phyloP scores from a whole-genome alignment of 139 green algal genomes.

The Tetraselmis striata region DNA sequence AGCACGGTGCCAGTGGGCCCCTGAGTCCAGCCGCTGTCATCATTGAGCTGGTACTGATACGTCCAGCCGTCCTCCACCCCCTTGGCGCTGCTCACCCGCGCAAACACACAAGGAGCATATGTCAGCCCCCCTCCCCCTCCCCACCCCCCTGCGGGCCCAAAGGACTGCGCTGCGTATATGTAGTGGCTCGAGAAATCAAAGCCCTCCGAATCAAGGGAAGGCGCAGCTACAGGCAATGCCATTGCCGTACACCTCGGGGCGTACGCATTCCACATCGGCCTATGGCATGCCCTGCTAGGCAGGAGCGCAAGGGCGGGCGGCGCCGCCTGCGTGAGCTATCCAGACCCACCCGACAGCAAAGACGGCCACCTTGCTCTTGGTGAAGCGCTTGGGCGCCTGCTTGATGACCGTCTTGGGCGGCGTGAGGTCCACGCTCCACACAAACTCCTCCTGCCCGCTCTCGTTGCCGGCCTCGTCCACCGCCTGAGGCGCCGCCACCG shows the following conservation, averaged over 20 bases:
- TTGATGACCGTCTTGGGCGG: slow-evolving; percentile 2
- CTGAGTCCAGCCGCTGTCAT: background rate
- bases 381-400: background rate
- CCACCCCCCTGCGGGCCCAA: too few relatives aligned
- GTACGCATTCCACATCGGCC: too few relatives aligned
- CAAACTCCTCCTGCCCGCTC: background rate
- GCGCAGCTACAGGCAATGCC: too few relatives aligned
- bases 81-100: background rate
- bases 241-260: too few relatives aligned
- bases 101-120: too few relatives aligned
- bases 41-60: background rate
- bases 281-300: too few relatives aligned
- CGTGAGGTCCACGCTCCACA: background rate
- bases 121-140: too few relatives aligned
- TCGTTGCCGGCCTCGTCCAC: slow-evolving; percentile 2
- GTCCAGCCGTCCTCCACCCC: background rate
- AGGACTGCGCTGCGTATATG: too few relatives aligned
- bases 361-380: background rate
- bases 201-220: too few relatives aligned
- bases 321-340: too few relatives aligned
- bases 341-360: background rate
- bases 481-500: background rate
- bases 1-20: background rate
- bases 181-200: too few relatives aligned
- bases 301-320: too few relatives aligned